Conservation (phyloP, 2,329 filamentous ascomycete species). For the Diaporthe sp. region DNA sequence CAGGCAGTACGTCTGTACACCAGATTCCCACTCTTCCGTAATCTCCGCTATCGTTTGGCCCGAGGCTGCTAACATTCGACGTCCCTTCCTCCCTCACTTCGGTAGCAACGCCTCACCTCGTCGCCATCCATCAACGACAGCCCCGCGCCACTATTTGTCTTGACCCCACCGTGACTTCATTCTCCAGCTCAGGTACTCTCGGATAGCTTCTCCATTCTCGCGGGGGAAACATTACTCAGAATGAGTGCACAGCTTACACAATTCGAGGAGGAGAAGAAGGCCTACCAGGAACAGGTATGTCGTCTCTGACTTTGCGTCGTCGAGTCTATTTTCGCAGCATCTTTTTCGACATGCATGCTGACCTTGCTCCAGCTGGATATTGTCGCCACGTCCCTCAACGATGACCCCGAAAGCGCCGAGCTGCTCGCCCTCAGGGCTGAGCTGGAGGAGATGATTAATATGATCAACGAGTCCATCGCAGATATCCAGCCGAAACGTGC, state of each 20-base stretch:
- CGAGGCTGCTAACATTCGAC: not conserved
- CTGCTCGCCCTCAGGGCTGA: constrained; percentile 82
- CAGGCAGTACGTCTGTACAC: not conserved
- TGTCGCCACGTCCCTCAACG: constrained; percentile 78
- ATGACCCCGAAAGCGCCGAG: constrained; percentile 83
- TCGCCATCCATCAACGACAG: not conserved
- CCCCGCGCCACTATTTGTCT: not conserved
- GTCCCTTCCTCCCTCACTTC: not conserved
- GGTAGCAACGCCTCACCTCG: not conserved
- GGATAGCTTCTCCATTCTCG: not conserved
- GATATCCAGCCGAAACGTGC: constrained; percentile 73
- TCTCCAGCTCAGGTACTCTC: constrained; percentile 26
- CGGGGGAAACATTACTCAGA: constrained; percentile 30
- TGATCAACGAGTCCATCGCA: constrained; percentile 83
- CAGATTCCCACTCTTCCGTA: constrained; percentile 3
- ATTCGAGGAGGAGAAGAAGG: constrained; percentile 63
- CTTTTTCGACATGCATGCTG: constrained; percentile 30
- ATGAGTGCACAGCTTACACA: constrained; percentile 55
- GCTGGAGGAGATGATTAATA: constrained; percentile 82
- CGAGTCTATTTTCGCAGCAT: not conserved
- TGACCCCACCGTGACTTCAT: not conserved
- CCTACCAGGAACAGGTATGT: constrained; percentile 67
- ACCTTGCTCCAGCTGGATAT: constrained; percentile 73
- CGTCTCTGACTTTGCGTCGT: not conserved
- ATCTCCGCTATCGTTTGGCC: constrained; percentile 15